These are phyloP conservation scores for Fusarium temperatum DNA, from an alignment of 2,329 filamentous ascomycete species.

Conservation along the genomic window DNA sequence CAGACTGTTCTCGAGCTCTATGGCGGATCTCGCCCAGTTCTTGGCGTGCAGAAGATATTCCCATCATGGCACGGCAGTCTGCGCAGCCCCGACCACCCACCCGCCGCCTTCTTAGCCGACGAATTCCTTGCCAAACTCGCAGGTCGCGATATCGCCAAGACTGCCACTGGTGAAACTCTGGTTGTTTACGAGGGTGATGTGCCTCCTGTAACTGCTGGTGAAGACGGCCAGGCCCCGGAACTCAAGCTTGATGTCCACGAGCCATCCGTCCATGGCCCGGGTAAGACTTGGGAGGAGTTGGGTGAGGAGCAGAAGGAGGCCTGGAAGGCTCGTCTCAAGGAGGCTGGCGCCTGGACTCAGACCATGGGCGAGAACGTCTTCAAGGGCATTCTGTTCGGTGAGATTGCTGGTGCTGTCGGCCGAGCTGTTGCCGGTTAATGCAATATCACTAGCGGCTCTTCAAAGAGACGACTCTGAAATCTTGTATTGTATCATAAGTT, in stretches of 20 bases:
- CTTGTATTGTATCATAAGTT: constrained; percentile 15
- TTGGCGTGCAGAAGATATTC: constrained; percentile 65
- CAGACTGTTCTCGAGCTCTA: constrained; percentile 72
- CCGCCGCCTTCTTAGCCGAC: constrained; percentile 41
- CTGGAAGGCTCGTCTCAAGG: constrained; percentile 75
- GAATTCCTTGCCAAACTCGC: constrained; percentile 51
- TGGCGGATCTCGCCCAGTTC: constrained; percentile 63
- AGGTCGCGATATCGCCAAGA: constrained; percentile 44
- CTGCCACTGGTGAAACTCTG: constrained; percentile 50
- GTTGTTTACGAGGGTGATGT: constrained; percentile 47
- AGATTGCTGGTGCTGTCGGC: constrained; percentile 72
- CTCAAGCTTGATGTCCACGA: constrained; percentile 58
- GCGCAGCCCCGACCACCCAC: constrained; percentile 39
- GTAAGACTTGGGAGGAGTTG: constrained; percentile 77
- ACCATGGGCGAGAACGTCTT: constrained; percentile 80
- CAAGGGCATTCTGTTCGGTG: constrained; percentile 79
- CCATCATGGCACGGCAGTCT: constrained; percentile 55
- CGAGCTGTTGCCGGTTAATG: constrained; percentile 55
- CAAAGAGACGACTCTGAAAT: neutral
- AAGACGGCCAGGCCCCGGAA: constrained; percentile 27
- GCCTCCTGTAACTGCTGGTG: constrained; percentile 26
- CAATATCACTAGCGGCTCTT: neutral
- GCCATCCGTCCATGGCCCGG: constrained; percentile 58
- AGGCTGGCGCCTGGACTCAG: constrained; percentile 82
- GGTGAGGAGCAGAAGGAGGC: constrained; percentile 66